Base-by-base conservation (phyloP, 768 basidiomycete species). In the Russula ochroleuca region DNA sequence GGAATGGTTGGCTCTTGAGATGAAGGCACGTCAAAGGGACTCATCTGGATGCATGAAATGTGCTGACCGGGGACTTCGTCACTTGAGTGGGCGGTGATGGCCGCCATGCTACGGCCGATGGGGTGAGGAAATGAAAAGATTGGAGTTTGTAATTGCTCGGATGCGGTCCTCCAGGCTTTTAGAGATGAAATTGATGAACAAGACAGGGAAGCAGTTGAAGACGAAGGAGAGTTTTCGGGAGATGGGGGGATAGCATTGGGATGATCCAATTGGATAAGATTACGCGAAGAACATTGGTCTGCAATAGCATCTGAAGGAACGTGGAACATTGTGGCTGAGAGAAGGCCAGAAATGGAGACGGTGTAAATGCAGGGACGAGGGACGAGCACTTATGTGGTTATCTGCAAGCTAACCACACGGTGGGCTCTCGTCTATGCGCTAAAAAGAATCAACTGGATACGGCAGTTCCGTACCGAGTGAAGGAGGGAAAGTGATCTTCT, bases 131-230 rank as follows among this genome's bases (percentile, higher is more conserved):
- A 61, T 25, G 52, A 47, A 57, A 59, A 59, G 25, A 49, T 54
- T 13, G 63, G 57, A 3, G 48, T 60, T 41, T 49, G 47, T 5
- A 41, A 37, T n/a, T 56, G 52, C 14, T 51, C 59, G 14, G 64
- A 61, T 35, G 49, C 17, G 23, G 48, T 23, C 41, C 54, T 47
- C 54, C 53, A 61, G 19, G 64, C 21, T 37, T 28, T 61, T 41
- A 61, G 33, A 45, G 65, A 53, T 17, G 65, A 66, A 25, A 35
- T 48, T 21, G 61, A 52, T 8, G 50, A 59, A 52, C 52, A 67
- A 6, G 66, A 51, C 28, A 54, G 10, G 25, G 66, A 65, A 50
- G 55, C 43, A 21, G 53, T 54, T 33, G 63, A 61, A 23, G 65
- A 59, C 15, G 61, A 48, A 15, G 50, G 56, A 0, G 54, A 25